Evolutionary conservation across 345 rosid species (phyloP), one percentile per base, ranked within the genome.

Genomic region (Theobroma cacao): DNA sequence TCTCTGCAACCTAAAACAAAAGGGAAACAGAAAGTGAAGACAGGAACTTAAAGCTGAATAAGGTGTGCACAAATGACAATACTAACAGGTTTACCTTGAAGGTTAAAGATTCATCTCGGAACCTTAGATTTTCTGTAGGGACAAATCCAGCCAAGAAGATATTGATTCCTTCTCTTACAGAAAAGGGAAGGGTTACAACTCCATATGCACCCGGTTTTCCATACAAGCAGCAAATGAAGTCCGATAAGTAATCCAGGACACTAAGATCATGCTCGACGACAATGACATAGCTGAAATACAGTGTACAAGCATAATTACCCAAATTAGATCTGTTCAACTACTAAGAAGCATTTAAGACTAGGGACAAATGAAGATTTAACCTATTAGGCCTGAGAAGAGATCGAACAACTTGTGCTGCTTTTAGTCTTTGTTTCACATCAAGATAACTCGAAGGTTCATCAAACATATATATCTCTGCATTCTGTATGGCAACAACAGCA

Each of bases 141-240:
- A 91, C 98, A 93, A 91, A 93, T 41, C 99, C 98, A 82, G 98
- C 95, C 85, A 93, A 87, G 85, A 96, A 97, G 60, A 97, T 91
- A 81, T 97, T 97, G 55, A 96, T 96, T 74, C 98, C 99, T 86
- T 97, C 98, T 82, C 98, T 91, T 24, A 97, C 98, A 67, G 99
- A 94, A 82, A 94, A 97, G 63, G 99, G 99, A 76, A 94, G 95
- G 72, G 98, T 97, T 20, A 96, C 99, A 43, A 96, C 98, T 81
- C 99, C 99, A 83, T 94, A 94, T 24, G 98, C 98, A 85, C 98
- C 97, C n/a, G 99, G 98, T 72, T 91, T 94, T 85, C 99, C 99
- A 79, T 97, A 94, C 71, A 97, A 83, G 87, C 97, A 94, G 86
- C 99, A 94, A 80, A 97, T 93, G 86, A 94, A 94, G 85, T 94